A percentile compares a stretch with the other conserved stretches of the same genome.
These are phyloP conservation scores for Bryoglossum gracile DNA, from an alignment of 495 filamentous ascomycete genomes.

Conservation along the genomic window DNA sequence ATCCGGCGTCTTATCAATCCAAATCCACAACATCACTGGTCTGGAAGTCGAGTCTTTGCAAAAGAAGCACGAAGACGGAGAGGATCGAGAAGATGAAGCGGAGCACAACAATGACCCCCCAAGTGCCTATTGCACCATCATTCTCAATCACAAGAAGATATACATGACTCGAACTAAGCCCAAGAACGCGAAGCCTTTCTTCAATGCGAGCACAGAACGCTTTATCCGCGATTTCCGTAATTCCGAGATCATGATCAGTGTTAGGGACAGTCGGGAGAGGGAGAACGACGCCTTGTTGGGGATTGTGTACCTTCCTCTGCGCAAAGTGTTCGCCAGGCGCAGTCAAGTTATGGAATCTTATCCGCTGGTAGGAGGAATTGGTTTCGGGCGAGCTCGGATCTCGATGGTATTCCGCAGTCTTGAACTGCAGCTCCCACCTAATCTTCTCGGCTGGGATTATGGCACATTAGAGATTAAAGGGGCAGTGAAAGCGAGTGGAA, in stretches of 20 bases:
- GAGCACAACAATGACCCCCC: conserved; percentile 56
- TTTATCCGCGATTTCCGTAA: conserved; percentile 60
- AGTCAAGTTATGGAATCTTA: conserved; percentile 56
- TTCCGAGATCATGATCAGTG: conserved; percentile 56
- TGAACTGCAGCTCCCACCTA: conserved; percentile 44
- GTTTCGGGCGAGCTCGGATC: conserved; percentile 56
- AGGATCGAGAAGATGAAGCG: conserved; percentile 46
- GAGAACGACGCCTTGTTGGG: conserved; percentile 62
- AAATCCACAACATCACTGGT: conserved; percentile 67
- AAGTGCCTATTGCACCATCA: conserved; percentile 60
- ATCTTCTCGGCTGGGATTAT: conserved; percentile 57
- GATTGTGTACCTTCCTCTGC: conserved; percentile 56
- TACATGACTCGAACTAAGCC: conserved; percentile 68
- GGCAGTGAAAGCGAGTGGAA: conserved; percentile 28
- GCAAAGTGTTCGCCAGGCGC: conserved; percentile 45
- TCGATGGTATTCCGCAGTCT: conserved; percentile 65
- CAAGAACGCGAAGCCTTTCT: conserved; percentile 69
- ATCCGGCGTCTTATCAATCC: conserved; percentile 57
- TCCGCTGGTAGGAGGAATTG: conserved; percentile 57
- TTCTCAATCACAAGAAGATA: conserved; percentile 62
- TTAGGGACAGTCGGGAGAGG: conserved; percentile 56
- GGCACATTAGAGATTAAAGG: conserved; percentile 54
- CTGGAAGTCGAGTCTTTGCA: conserved; percentile 50
- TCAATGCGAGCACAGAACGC: conserved; percentile 68
- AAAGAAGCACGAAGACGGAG: conserved; percentile 35